A percentile compares a stretch with the other conserved stretches of the same genome.
phyloP scores from a whole-genome alignment of 495 filamentous ascomycete genomes.

The Trichocladium uniseriatum region DNA sequence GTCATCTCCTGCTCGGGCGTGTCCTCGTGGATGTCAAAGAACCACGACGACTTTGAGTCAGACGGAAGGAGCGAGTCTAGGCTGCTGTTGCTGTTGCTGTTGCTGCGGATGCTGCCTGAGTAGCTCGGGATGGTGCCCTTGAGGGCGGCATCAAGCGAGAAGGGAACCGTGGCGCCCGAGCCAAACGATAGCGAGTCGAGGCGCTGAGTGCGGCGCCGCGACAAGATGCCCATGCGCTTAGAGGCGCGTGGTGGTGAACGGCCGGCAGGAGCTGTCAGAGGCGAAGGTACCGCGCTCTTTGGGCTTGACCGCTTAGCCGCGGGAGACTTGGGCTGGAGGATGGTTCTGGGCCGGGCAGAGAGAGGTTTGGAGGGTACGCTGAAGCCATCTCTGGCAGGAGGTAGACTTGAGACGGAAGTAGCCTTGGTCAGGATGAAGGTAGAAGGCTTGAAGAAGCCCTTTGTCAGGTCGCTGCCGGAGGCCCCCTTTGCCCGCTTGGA shows the following conservation, averaged over 20 bases:
- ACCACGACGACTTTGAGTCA: slow-evolving; percentile 59
- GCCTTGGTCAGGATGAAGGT: slow-evolving; percentile 38
- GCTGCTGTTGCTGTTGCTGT: slow-evolving; percentile 5
- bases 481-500: slow-evolving; percentile 63
- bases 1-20: slow-evolving; percentile 78
- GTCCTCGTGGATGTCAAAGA: slow-evolving; percentile 93
- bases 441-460: slow-evolving; percentile 42
- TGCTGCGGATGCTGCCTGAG: slow-evolving; percentile 24
- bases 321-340: slow-evolving; percentile 40
- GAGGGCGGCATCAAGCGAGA: slow-evolving; percentile 73
- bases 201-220: slow-evolving; percentile 50
- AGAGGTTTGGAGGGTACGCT: slow-evolving; percentile 25
- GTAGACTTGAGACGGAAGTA: slow-evolving; percentile 21
- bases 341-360: slow-evolving; percentile 31
- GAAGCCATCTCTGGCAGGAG: slow-evolving; percentile 21
- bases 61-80: slow-evolving; percentile 26
- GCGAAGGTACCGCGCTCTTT: slow-evolving; percentile 31
- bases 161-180: slow-evolving; percentile 41
- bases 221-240: slow-evolving; percentile 55
- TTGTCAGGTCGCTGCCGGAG: slow-evolving; percentile 29
- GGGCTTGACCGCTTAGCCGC: slow-evolving; percentile 33
- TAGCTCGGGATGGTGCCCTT: slow-evolving; percentile 56
- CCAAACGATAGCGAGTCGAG: slow-evolving; percentile 49
- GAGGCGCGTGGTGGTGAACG: slow-evolving; percentile 51
- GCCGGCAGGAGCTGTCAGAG: slow-evolving; percentile 48